These are phyloP conservation scores for Pinus tabuliformis DNA, from an alignment of 75 land plant genomes.

Conservation along the genomic window DNA sequence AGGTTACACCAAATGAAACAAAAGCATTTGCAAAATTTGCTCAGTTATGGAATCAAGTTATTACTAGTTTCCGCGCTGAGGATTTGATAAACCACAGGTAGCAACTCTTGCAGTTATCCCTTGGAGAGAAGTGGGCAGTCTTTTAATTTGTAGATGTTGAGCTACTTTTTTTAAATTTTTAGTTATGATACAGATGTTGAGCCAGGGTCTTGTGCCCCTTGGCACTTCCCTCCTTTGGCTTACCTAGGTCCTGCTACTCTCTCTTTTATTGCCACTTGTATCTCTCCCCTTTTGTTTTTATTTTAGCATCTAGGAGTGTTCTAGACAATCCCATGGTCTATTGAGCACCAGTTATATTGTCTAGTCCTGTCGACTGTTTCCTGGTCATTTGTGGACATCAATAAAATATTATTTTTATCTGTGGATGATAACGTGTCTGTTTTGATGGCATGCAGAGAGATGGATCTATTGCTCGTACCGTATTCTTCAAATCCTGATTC, in stretches of 20 bases:
- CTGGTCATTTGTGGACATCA: too few relatives aligned
- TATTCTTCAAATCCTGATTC: slow-evolving; percentile 71
- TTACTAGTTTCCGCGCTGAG: slow-evolving; percentile 84
- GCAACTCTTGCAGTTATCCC: neutral
- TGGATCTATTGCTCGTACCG: slow-evolving; percentile 86
- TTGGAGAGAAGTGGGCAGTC: neutral
- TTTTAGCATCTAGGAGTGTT: neutral
- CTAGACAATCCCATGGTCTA: too few relatives aligned
- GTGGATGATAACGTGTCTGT: neutral
- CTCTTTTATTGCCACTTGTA: too few relatives aligned
- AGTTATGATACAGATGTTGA: too few relatives aligned
- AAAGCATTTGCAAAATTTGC: slow-evolving; percentile 75
- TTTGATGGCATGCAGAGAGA: slow-evolving; percentile 55
- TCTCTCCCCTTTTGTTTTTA: neutral
- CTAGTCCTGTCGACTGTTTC: neutral
- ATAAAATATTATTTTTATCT: neutral
- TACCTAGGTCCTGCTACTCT: too few relatives aligned
- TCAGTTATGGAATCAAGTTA: slow-evolving; percentile 90
- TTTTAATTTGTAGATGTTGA: neutral
- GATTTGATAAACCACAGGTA: slow-evolving; percentile 90
- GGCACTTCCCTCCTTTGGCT: too few relatives aligned
- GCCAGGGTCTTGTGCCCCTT: too few relatives aligned
- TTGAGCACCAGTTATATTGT: neutral
- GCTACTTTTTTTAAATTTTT: too few relatives aligned
- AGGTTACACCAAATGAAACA: slow-evolving; percentile 19